Evolutionary conservation across 2,329 filamentous ascomycete species (phyloP).

Genomic region (Penicillium hordei): DNA sequence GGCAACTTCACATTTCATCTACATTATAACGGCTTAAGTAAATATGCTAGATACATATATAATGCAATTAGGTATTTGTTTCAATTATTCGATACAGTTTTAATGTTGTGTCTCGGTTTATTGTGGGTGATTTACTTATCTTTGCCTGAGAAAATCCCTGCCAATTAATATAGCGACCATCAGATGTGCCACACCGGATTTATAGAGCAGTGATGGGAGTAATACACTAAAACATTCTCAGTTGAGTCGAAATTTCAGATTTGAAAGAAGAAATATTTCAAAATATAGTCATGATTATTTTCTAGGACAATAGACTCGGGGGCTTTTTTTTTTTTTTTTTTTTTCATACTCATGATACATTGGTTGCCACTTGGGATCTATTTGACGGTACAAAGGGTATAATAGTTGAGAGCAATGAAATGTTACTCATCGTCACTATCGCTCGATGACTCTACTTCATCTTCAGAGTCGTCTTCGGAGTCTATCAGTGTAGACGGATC

Average conservation of each 20-base stretch:
- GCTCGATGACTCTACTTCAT: constrained; percentile 30
- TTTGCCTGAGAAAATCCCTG: neutral
- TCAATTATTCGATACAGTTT: neutral
- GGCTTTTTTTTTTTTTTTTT: neutral
- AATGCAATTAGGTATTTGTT: neutral
- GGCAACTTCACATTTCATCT: constrained; percentile 10
- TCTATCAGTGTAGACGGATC: constrained; percentile 58
- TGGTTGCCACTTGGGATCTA: constrained; percentile 8
- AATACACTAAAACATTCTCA: neutral
- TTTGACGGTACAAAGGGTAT: constrained; percentile 28
- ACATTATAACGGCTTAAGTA: neutral
- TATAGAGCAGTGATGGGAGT: neutral
- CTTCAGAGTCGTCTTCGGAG: constrained; percentile 53
- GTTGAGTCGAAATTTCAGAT: neutral
- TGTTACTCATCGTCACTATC: constrained; percentile 33
- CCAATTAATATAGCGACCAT: neutral
- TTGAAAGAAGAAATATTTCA: neutral
- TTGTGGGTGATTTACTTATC: constrained; percentile 2
- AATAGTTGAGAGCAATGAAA: constrained; percentile 15
- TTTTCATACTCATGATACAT: constrained; percentile 17
- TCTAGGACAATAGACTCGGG: neutral
- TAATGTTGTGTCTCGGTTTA: neutral
- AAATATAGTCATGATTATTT: neutral
- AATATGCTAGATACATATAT: neutral
- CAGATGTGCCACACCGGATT: neutral